These are phyloP conservation scores for Ramalina intermedia DNA, from an alignment of 495 filamentous ascomycete genomes.

Conservation along the genomic window DNA sequence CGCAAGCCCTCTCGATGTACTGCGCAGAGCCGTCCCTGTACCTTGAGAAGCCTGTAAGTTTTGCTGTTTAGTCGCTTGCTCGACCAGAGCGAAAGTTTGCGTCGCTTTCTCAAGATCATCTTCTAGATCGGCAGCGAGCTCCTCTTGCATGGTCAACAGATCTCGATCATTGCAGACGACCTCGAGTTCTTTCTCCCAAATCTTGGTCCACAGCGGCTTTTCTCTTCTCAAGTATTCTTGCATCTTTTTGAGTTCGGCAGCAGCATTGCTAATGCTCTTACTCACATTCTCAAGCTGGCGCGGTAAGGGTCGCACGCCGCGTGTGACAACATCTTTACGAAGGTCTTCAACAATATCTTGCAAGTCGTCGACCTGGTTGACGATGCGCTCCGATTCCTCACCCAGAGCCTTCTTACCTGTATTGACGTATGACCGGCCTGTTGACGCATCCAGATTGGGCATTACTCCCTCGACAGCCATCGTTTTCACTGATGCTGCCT, in stretches of 20 bases:
- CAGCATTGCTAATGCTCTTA: constrained; percentile 69
- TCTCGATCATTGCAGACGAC: constrained; percentile 90
- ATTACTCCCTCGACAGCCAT: constrained; percentile 52
- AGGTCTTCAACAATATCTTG: constrained; percentile 94
- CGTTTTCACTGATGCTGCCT: constrained; percentile 65
- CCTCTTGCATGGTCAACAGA: constrained; percentile 85
- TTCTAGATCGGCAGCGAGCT: constrained; percentile 76
- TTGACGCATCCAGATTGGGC: constrained; percentile 50
- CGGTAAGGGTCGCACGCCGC: constrained; percentile 86
- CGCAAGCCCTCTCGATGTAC: constrained; percentile 44
- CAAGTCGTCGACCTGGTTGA: constrained; percentile 84
- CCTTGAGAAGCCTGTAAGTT: constrained; percentile 48
- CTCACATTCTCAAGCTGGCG: constrained; percentile 75
- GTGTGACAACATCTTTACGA: constrained; percentile 87
- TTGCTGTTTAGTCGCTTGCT: constrained; percentile 93
- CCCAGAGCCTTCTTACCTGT: constrained; percentile 71
- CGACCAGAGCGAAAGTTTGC: constrained; percentile 85
- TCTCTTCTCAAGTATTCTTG: constrained; percentile 80
- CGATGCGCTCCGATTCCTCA: constrained; percentile 72
- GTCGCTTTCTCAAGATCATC: constrained; percentile 90
- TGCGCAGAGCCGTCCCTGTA: constrained; percentile 27
- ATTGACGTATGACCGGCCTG: constrained; percentile 70
- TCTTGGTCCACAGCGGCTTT: constrained; percentile 94
- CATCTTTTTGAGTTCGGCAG: constrained; percentile 86
- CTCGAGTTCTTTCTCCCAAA: constrained; percentile 94